A percentile compares a stretch with the other conserved stretches of the same genome.
Evolutionary conservation across 2,329 filamentous ascomycete species (phyloP).

Genomic region (Xylaria sp.): DNA sequence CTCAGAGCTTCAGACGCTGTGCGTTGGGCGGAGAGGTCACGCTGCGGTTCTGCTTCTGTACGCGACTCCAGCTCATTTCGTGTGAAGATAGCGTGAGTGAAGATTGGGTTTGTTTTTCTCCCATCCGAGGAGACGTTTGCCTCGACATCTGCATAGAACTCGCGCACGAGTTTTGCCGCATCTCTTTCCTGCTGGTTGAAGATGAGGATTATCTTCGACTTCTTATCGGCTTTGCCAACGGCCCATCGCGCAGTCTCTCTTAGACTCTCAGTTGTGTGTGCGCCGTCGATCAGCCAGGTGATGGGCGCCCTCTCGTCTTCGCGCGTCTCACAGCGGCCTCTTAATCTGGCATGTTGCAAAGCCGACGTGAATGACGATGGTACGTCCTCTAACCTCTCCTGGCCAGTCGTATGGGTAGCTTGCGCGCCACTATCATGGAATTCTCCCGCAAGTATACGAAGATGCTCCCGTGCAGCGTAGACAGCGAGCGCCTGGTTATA

Average conservation of each 20-base stretch:
- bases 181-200: slow-evolving; percentile 94
- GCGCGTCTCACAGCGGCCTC: slow-evolving; percentile 72
- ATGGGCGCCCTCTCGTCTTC: slow-evolving; percentile 40
- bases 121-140: slow-evolving; percentile 3
- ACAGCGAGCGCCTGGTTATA: slow-evolving; percentile 55
- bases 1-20: slow-evolving; percentile 57
- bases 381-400: slow-evolving; percentile 26
- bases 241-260: slow-evolving; percentile 75
- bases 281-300: slow-evolving; percentile 80
- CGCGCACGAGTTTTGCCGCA: slow-evolving; percentile 58
- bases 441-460: slow-evolving; percentile 33
- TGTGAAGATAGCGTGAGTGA: slow-evolving; percentile 73
- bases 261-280: slow-evolving; percentile 82
- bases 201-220: slow-evolving; percentile 53
- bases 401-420: slow-evolving; percentile 1
- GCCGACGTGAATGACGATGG: slow-evolving; percentile 58
- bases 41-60: slow-evolving; percentile 50
- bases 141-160: slow-evolving; percentile 54
- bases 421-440: slow-evolving; percentile 1
- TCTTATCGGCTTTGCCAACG: slow-evolving; percentile 36
- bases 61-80: slow-evolving; percentile 53
- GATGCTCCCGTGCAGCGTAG: slow-evolving; percentile 52
- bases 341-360: slow-evolving; percentile 60
- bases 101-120: slow-evolving; percentile 37
- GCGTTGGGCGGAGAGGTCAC: slow-evolving; percentile 58